Base-by-base conservation (phyloP, 2,329 filamentous ascomycete species). In the Alternaria sp. region DNA sequence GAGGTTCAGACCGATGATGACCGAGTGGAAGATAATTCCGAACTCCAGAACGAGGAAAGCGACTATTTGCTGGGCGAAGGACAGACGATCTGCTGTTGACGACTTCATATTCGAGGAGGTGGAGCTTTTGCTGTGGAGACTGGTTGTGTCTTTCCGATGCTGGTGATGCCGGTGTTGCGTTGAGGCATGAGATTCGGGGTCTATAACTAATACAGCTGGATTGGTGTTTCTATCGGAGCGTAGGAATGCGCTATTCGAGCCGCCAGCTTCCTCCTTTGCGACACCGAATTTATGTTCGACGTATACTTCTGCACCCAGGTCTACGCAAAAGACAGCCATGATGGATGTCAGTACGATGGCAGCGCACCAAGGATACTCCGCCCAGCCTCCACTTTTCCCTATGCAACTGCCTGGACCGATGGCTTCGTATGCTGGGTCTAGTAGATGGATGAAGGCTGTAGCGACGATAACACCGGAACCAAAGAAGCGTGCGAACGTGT, bases 401-500 rank as follows among this genome's bases (percentile, higher is more conserved):
- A 59, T 27, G 38, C 56, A 59, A 45, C 56, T 59, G 11, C 50
- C 41, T 1, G 50, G 56, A 14, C 56, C 56, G 16, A 54, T 59
- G 8, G 56, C 50, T 46, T 59, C 56, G 14, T 48, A 59, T 11
- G 49, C 56, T 6, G 56, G 56, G 30, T 59, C 56, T 2, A 59
- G 25, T 25, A 59, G 18, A 27, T 54, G 56, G 14, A 59, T 54
- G 14, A 59, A 59, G 0, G 56, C 56, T 10, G 56, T 59, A 25
- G 56, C 49, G 34, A 54, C 8, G 18, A 59, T 59, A 8, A 54
- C 50, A 2, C 56, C 56, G 8, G 56, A 54, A 27, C 50, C 56
- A 41, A 59, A 59, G 56, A 59, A 59, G 27, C 50, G 56, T 1
- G 56, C 56, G 2, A 59, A 59, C 3, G 56, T 59, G 34, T 59